Percentiles rank a stretch among this genome's conserved stretches.
Conservation (phyloP, 2,329 filamentous ascomycete species). For the Epichloe aotearoae region DNA sequence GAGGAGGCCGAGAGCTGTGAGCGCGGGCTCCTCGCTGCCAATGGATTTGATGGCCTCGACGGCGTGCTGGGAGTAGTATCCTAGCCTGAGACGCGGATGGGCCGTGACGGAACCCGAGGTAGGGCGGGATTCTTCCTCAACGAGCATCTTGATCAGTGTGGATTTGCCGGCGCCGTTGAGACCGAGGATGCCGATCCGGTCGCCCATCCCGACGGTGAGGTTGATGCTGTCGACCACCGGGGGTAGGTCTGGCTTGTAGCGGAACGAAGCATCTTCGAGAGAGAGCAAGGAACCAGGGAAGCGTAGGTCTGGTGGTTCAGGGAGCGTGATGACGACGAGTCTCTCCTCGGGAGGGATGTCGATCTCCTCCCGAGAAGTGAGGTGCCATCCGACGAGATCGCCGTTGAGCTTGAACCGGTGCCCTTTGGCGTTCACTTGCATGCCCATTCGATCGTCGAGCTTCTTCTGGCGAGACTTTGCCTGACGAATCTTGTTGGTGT, state of each 20-base stretch:
- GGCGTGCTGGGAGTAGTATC: conserved; percentile 70
- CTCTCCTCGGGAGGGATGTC: conserved; percentile 54
- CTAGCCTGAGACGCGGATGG: conserved; percentile 57
- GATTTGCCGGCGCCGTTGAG: conserved; percentile 76
- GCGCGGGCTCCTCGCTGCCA: conserved; percentile 31
- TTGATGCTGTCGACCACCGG: conserved; percentile 47
- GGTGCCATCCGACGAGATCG: conserved; percentile 52
- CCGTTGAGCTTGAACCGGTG: conserved; percentile 70
- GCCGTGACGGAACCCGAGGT: conserved; percentile 47
- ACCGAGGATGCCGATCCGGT: conserved; percentile 62
- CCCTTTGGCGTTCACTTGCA: conserved; percentile 60
- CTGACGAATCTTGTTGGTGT: conserved; percentile 77
- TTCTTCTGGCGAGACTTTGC: conserved; percentile 77
- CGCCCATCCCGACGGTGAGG: conserved; percentile 58
- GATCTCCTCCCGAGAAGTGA: conserved; percentile 49
- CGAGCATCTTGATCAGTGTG: conserved; percentile 59
- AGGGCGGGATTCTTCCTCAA: conserved; percentile 39
- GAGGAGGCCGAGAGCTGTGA: conserved; percentile 55
- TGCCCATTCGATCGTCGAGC: conserved; percentile 65
- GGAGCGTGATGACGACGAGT: conserved; percentile 42
- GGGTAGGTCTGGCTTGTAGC: conserved; percentile 34
- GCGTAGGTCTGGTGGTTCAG: conserved; percentile 53
- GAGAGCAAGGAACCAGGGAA: conserved; percentile 65
- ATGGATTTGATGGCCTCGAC: conserved; percentile 53
- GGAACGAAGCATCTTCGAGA: conserved; percentile 54